phyloP scores from a whole-genome alignment of 495 filamentous ascomycete genomes.

The Hypoxylon cercidicola region DNA sequence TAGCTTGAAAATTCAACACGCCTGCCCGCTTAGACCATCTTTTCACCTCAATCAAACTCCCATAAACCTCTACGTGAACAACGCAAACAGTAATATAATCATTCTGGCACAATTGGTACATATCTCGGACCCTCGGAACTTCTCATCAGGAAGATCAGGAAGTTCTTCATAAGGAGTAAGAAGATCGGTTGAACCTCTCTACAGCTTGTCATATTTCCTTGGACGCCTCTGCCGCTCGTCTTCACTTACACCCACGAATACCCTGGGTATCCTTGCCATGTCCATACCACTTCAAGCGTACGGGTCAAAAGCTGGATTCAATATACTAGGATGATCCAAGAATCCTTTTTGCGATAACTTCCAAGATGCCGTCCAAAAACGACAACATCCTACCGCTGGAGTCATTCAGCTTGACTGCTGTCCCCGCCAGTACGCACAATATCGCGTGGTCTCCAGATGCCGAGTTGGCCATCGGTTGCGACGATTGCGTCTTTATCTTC shows the following conservation, averaged over 20 bases:
- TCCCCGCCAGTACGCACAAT: slow-evolving; percentile 56
- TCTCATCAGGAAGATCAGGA: too few relatives aligned
- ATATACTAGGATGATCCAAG: slow-evolving; percentile 1
- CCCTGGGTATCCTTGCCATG: slow-evolving; percentile 6
- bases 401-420: slow-evolving; percentile 53
- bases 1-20: too few relatives aligned
- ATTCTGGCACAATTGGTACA: too few relatives aligned
- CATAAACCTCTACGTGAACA: too few relatives aligned
- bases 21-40: too few relatives aligned
- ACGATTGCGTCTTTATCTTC: slow-evolving; percentile 60
- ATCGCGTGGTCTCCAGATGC: slow-evolving; percentile 61
- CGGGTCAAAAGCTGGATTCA: background rate
- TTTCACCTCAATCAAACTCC: too few relatives aligned
- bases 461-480: slow-evolving; percentile 58
- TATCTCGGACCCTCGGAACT: too few relatives aligned
- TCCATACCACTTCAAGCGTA: background rate
- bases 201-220: too few relatives aligned
- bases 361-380: slow-evolving; percentile 22
- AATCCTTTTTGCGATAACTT: background rate
- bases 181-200: too few relatives aligned
- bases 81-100: too few relatives aligned
- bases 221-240: too few relatives aligned
- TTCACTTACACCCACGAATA: background rate
- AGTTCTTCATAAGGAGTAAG: too few relatives aligned
- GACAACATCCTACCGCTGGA: slow-evolving; percentile 51